Base-by-base conservation (phyloP, 2,329 filamentous ascomycete genomes). In the Talaromyces sp. region DNA sequence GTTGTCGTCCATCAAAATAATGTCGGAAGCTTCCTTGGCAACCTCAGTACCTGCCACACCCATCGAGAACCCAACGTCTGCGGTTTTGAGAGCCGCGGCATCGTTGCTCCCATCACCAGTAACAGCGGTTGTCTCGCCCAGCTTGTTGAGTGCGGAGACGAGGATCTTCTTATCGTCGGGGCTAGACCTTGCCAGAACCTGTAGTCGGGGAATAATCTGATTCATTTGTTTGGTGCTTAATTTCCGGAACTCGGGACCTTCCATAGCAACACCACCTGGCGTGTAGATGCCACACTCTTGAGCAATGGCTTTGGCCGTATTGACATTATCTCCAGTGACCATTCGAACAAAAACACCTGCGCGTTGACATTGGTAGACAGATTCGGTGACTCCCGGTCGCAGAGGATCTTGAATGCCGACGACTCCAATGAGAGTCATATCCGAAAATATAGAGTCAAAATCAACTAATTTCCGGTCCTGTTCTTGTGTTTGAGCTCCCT, bases 1-100 rank as follows among this genome's bases (percentile, higher is more conserved):
- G 76, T 92, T 92, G 75, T 93, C 90, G 70, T 92, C 90, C 89
- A 92, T 92, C 14, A 93, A 80, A 67, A 93, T 91, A 63, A 93
- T 93, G 41, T 89, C 88, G 8, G 90, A 92, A 1, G 90, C 90
- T 74, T 93, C 89, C 75, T 92, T 92, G 52, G 90, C 90, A 43
- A 93, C 89, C 72, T 92, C 90, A 0, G 90, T 92, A 63, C 90
- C 90, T 14, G 89, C 83, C 57, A 92, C 90, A 65, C 90, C 90
- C 90, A 93, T 93, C 19, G 89, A 91, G 75, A 93, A 92, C 27
- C 90, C 90, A 54, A 93, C 88, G 69, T 93, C 89, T 7, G 90
- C 90, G 68, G 87, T 87, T 75, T 90, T 92, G 54, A 93, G 81
- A 55, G 90, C 90, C 27, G 89, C 89, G 3, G 89, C 90, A 74